A percentile compares a stretch with the other conserved stretches of the same genome.
phyloP scores from a whole-genome alignment of 2,329 filamentous ascomycete genomes.

The Xylaria sp. region DNA sequence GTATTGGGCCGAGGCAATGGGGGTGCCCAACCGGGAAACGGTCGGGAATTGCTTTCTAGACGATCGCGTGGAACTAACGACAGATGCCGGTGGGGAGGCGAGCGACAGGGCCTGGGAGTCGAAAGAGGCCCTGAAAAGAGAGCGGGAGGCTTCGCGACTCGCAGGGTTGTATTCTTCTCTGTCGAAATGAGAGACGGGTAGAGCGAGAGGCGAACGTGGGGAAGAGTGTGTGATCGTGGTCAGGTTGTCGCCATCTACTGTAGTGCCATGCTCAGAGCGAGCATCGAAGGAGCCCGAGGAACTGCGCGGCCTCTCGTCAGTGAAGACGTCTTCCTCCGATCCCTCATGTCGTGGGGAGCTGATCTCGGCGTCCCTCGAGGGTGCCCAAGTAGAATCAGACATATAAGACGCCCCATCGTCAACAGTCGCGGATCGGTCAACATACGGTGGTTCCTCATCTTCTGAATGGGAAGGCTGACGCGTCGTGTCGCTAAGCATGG shows the following conservation, averaged over 20 bases:
- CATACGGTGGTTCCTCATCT: constrained; percentile 28
- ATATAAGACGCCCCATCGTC: constrained; percentile 16
- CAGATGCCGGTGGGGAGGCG: constrained; percentile 58
- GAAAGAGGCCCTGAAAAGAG: constrained; percentile 64
- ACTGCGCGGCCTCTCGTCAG: constrained; percentile 52
- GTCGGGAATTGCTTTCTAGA: constrained; percentile 46
- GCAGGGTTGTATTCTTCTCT: constrained; percentile 48
- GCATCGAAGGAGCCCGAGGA: constrained; percentile 48
- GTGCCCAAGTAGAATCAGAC: constrained; percentile 13
- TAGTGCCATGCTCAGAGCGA: constrained; percentile 31
- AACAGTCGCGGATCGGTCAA: constrained; percentile 23
- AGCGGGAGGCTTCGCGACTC: constrained; percentile 54
- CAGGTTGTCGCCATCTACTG: constrained; percentile 29
- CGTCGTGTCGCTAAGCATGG: constrained; percentile 28
- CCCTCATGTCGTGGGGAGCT: constrained; percentile 48
- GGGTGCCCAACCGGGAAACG: constrained; percentile 54
- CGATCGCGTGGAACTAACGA: constrained; percentile 49
- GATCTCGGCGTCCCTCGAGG: constrained; percentile 37
- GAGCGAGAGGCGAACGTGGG: constrained; percentile 41
- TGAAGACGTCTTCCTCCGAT: constrained; percentile 53
- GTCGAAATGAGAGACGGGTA: constrained; percentile 46
- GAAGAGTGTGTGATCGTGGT: constrained; percentile 36
- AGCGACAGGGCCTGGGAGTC: constrained; percentile 67
- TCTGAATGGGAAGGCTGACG: constrained; percentile 25
- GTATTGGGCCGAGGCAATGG: constrained; percentile 46